Conservation (phyloP, 2,329 filamentous ascomycete species). For the Scedosporium aurantiacum region DNA sequence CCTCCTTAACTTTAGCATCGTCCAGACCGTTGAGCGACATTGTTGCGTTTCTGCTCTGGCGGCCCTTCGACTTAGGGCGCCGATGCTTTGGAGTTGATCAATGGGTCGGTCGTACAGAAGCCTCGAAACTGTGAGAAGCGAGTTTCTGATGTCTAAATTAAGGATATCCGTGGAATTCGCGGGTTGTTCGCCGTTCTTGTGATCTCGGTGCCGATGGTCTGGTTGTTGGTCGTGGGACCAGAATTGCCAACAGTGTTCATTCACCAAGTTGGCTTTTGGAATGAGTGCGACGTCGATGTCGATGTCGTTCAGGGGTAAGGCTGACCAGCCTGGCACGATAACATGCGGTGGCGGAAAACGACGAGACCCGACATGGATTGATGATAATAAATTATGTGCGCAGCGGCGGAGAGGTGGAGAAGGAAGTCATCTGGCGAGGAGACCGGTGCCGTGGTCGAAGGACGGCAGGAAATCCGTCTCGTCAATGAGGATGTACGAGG, state of each 20-base stretch:
- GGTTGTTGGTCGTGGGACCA: not conserved
- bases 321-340: not conserved
- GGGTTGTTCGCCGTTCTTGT: not conserved
- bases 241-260: not conserved
- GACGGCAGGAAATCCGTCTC: not conserved
- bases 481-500: constrained; percentile 3
- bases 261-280: not conserved
- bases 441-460: constrained; percentile 1
- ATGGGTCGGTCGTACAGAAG: not conserved
- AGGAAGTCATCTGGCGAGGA: not conserved
- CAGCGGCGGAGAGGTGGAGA: not conserved
- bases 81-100: constrained; percentile 6
- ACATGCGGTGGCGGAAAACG: not conserved
- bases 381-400: not conserved
- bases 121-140: not conserved
- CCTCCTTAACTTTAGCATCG: constrained; percentile 67
- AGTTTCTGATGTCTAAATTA: not conserved
- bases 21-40: constrained; percentile 98
- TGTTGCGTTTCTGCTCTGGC: constrained; percentile 6
- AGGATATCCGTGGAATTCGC: not conserved
- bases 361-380: constrained; percentile 1
- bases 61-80: constrained; percentile 11
- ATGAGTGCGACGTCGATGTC: not conserved
- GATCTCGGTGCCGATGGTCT: not conserved
- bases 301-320: constrained; percentile 3